These are phyloP conservation scores for Hypoxylon trugodes DNA, from an alignment of 495 filamentous ascomycete genomes.

Conservation along the genomic window DNA sequence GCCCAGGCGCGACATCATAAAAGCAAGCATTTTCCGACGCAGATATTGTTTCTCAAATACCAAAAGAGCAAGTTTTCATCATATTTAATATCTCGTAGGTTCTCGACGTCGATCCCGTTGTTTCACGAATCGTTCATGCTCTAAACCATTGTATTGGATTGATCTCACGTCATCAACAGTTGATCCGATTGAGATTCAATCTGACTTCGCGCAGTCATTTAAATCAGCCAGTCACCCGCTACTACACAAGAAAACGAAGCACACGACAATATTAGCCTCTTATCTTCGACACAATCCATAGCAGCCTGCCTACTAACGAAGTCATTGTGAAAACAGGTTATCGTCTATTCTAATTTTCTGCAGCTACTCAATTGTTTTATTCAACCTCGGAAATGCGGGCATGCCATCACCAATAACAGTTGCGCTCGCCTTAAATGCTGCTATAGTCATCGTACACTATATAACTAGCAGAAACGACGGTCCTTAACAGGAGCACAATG, in stretches of 20 bases:
- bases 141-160: no score
- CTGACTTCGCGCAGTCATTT: neutral
- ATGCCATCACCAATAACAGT: no score
- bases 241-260: neutral
- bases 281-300: neutral
- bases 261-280: neutral
- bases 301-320: no score
- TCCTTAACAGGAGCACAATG: no score
- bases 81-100: no score
- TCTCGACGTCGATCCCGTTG: no score
- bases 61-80: neutral
- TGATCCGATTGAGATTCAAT: neutral
- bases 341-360: no score
- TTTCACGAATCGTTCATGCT: neutral
- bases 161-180: conserved; percentile 22
- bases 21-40: neutral
- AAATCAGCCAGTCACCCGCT: neutral
- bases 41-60: neutral
- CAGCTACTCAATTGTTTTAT: no score
- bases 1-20: no score
- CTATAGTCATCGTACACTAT: neutral
- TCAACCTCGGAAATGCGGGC: no score
- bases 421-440: neutral
- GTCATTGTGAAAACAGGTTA: neutral
- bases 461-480: no score